Percentiles rank a stretch among this genome's conserved stretches.
These are phyloP conservation scores for Ormosia semicastrata DNA, from an alignment of 306 rosid genomes.

Conservation along the genomic window DNA sequence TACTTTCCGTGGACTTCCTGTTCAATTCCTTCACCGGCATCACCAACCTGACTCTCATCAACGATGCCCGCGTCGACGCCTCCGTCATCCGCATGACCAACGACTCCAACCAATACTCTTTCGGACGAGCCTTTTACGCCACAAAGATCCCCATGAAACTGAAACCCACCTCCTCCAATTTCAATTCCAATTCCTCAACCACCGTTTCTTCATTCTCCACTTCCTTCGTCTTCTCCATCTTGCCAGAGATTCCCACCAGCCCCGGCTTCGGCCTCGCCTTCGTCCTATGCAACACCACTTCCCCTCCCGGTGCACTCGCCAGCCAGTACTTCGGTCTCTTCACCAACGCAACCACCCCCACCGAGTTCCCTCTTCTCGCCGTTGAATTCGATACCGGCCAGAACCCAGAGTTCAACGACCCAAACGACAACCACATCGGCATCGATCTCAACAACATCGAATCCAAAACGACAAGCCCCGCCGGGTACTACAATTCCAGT, in stretches of 20 bases:
- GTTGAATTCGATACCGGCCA: constrained; percentile 84
- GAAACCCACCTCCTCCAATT: constrained; percentile 3
- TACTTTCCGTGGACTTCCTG: constrained; percentile 49
- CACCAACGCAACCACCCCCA: constrained; percentile 45
- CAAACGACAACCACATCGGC: constrained; percentile 73
- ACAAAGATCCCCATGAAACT: constrained; percentile 23
- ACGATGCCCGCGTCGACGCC: constrained; percentile 60
- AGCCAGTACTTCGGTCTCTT: constrained; percentile 89
- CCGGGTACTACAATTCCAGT: constrained; percentile 61
- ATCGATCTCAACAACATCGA: constrained; percentile 60
- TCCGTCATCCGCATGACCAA: constrained; percentile 72
- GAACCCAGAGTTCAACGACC: constrained; percentile 82
- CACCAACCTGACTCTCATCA: constrained; percentile 55
- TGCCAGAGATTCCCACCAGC: constrained; percentile 56
- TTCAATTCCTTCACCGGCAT: constrained; percentile 58
- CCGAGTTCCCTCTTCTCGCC: constrained; percentile 62
- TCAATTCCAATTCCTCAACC: constrained; percentile 26
- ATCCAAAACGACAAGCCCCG: neutral
- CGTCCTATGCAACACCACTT: constrained; percentile 60
- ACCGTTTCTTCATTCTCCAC: constrained; percentile 67
- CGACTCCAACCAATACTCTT: constrained; percentile 58
- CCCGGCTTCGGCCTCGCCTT: constrained; percentile 91
- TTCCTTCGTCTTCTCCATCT: constrained; percentile 75
- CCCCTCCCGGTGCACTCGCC: constrained; percentile 70
- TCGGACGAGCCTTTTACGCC: constrained; percentile 67